These are phyloP conservation scores for Suillus discolor DNA, from an alignment of 768 basidiomycete genomes.

Conservation along the genomic window DNA sequence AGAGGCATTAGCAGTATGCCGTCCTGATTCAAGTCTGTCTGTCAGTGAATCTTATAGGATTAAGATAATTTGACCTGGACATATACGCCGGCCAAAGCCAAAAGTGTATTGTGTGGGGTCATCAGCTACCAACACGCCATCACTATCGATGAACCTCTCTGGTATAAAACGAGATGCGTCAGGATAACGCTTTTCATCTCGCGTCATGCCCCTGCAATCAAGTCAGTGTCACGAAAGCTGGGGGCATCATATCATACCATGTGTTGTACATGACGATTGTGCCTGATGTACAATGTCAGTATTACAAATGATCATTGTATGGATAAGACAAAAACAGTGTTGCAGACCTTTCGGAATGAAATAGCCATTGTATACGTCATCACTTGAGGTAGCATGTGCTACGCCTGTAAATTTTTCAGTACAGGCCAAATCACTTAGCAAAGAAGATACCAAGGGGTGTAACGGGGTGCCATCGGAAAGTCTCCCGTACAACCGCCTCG, in stretches of 20 bases:
- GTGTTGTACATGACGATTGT: too few species aligned
- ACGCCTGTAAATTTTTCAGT: too few species aligned
- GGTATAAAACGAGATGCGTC: constrained; percentile 14
- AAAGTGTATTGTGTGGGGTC: constrained; percentile 13
- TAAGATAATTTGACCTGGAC: not conserved
- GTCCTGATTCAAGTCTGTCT: constrained; percentile 15
- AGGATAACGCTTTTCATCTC: constrained; percentile 15
- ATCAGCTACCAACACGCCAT: constrained; percentile 14
- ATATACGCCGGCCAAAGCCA: constrained; percentile 13
- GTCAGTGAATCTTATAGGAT: not conserved
- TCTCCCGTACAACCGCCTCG: too few species aligned
- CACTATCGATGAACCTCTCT: constrained; percentile 14
- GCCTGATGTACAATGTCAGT: not conserved
- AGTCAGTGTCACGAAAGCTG: too few species aligned
- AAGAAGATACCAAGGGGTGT: too few species aligned
- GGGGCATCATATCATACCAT: too few species aligned
- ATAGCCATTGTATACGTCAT: too few species aligned
- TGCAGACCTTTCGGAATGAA: too few species aligned
- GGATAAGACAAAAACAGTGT: not conserved
- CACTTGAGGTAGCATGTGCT: too few species aligned
- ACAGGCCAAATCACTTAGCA: too few species aligned
- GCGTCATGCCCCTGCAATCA: too few species aligned
- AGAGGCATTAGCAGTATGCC: constrained; percentile 19
- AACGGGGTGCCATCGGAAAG: too few species aligned
- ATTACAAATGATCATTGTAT: not conserved